Base-by-base conservation (phyloP, 805 yeast genomes). In the Wickerhamiella brachini region DNA sequence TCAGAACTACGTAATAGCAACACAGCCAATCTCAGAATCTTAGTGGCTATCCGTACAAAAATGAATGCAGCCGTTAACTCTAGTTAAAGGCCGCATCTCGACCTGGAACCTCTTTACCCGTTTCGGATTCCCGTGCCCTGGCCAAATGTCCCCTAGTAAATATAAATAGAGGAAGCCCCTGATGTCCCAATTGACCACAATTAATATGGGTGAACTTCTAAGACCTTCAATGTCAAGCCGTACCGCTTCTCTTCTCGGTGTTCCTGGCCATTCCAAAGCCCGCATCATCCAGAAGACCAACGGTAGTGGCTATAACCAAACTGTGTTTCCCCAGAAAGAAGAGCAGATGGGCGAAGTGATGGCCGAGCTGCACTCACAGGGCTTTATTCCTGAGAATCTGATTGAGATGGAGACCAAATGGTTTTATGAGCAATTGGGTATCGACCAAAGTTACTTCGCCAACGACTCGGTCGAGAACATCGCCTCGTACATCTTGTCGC, bases 391-490 rank as follows among this genome's bases (percentile, higher is more conserved):
- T 9, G 95, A 85, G 59, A 69, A 77, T 51, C 73, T 87, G 59
- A 85, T 90, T 57, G 96, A 88, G 67, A 72, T 76, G 51, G 97
- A 90, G 68, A 81, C 90, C 7, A 77, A 74, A 53, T 88, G 96
- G 94, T 89, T 90, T 65, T 93, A 93, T 71, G 79, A 83, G 52
- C 69, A 77, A 42, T 74, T 90, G 57, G 96, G 96, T 24, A 87
- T 90, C 53, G 96, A 89, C 63, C 96, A 88, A 63, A 82, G 86
- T 29, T 90, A 85, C 68, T 89, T 90, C 65, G 93, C 93, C 44
- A 79, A 83, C 56, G 96, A 90, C 63, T 71, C 85, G 5, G 83
- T 89, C 13, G 79, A 76, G 49, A 85, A 82, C 54, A 84, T 90
- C 57, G 89, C 85, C 17, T 77, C 82, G 50, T 88, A 89, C 62